phyloP scores from a whole-genome alignment of 371 early-diverging fungal genomes.

The Rhizopus delemar region DNA sequence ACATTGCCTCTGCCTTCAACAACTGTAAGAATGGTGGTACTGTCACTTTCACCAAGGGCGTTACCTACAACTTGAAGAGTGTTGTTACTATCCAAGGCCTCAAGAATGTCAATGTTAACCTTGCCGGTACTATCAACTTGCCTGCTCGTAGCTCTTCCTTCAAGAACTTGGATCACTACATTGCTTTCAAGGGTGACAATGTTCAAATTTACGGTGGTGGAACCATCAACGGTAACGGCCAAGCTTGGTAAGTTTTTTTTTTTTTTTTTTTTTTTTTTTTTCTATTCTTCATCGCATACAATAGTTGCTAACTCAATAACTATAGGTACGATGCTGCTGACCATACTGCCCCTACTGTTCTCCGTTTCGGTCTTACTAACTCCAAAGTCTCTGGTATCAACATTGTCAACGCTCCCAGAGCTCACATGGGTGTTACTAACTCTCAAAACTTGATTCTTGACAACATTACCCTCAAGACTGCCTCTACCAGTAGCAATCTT shows the following conservation, averaged over 20 bases:
- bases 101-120: conserved; percentile 28
- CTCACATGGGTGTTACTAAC: conserved; percentile 34
- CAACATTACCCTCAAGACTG: conserved; percentile 25
- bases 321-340: conserved; percentile 21
- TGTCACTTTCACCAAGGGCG: conserved; percentile 29
- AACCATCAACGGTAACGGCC: conserved; percentile 32
- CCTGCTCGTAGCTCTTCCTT: conserved; percentile 26
- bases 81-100: conserved; percentile 25
- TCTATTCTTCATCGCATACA: neutral
- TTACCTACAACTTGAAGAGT: conserved; percentile 30
- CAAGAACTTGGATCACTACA: conserved; percentile 26
- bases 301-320: too few species aligned
- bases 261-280: too few species aligned
- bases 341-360: conserved; percentile 32
- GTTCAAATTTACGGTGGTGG: conserved; percentile 24
- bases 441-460: conserved; percentile 27
- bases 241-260: conserved; percentile 25
- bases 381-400: conserved; percentile 31
- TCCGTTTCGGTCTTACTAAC: conserved; percentile 29
- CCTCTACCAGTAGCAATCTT: conserved; percentile 21
- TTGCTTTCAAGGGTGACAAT: conserved; percentile 29
- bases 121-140: conserved; percentile 33
- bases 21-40: conserved; percentile 36
- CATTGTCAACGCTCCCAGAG: conserved; percentile 31
- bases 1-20: conserved; percentile 30